phyloP scores from a whole-genome alignment of 2,329 filamentous ascomycete species.

The Nigrospora sphaerica region DNA sequence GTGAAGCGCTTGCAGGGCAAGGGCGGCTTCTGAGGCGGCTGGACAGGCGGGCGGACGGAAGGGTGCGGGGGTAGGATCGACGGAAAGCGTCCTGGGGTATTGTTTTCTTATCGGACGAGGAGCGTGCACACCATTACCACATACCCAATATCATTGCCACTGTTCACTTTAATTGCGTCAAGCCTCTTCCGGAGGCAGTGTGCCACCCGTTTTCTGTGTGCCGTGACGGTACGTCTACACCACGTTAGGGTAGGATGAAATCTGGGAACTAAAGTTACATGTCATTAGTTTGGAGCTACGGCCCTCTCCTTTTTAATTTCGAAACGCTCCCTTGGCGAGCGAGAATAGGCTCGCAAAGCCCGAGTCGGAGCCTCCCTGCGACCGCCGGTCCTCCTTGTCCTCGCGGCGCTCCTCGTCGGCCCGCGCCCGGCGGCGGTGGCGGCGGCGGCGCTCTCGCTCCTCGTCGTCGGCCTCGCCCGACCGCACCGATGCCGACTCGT shows the following conservation, averaged over 20 bases:
- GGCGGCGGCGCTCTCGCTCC: not conserved
- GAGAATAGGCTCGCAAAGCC: not conserved
- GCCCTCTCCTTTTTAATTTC: not conserved
- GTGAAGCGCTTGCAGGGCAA: conserved; percentile 18
- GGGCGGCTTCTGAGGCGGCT: conserved; percentile 16
- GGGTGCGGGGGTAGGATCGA: not conserved
- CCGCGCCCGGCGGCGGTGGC: not conserved
- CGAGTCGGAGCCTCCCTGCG: not conserved
- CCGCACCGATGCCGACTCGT: too few relatives aligned
- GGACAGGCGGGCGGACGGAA: not conserved
- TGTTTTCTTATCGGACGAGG: too few relatives aligned
- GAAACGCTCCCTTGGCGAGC: not conserved
- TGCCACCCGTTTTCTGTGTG: too few relatives aligned
- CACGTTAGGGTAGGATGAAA: too few relatives aligned
- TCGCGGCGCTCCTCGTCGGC: not conserved
- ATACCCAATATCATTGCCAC: too few relatives aligned
- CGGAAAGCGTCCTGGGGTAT: too few relatives aligned
- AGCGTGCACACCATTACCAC: too few relatives aligned
- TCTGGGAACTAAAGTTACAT: not conserved
- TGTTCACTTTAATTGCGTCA: too few relatives aligned
- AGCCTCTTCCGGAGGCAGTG: too few relatives aligned
- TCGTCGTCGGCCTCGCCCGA: not conserved
- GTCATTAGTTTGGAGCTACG: not conserved
- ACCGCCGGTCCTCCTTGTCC: not conserved
- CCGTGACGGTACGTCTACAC: too few relatives aligned